Evolutionary conservation across 1,284 basidiomycete genomes (phyloP).

Genomic region (Inonotus hispidus): DNA sequence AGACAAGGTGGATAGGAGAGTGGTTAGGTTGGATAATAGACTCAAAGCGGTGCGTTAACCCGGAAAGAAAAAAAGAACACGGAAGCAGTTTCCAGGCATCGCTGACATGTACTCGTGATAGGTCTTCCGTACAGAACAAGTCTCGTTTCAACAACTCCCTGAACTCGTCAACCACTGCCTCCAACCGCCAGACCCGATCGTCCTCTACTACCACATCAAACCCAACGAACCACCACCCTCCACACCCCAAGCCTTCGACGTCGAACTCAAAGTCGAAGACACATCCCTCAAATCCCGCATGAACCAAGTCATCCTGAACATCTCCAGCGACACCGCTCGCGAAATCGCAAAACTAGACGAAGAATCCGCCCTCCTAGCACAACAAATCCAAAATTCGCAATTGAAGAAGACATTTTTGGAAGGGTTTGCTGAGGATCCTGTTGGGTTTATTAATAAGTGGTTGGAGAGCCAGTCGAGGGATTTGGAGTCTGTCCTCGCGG

Average conservation of each 20-base stretch:
- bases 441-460: constrained; percentile 84
- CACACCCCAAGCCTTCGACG: constrained; percentile 73
- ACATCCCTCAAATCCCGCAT: constrained; percentile 69
- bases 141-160: constrained; percentile 79
- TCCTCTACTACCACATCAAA: constrained; percentile 76
- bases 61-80: too few species aligned
- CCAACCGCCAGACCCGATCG: constrained; percentile 73
- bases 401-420: constrained; percentile 84
- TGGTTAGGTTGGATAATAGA: constrained; percentile 73
- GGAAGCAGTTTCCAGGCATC: too few species aligned
- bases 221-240: constrained; percentile 54
- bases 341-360: constrained; percentile 80
- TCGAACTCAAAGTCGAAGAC: constrained; percentile 90
- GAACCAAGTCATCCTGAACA: constrained; percentile 64
- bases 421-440: constrained; percentile 77
- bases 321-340: constrained; percentile 63
- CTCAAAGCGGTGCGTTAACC: constrained; percentile 55
- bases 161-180: constrained; percentile 83
- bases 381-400: constrained; percentile 81
- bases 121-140: constrained; percentile 62
- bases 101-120: constrained; percentile 31
- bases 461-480: constrained; percentile 88
- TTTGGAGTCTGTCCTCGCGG: constrained; percentile 84
- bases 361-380: constrained; percentile 77
- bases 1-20: constrained; percentile 83